phyloP scores from a whole-genome alignment of 2,329 filamentous ascomycete genomes.

The Leptographium radiaticola region DNA sequence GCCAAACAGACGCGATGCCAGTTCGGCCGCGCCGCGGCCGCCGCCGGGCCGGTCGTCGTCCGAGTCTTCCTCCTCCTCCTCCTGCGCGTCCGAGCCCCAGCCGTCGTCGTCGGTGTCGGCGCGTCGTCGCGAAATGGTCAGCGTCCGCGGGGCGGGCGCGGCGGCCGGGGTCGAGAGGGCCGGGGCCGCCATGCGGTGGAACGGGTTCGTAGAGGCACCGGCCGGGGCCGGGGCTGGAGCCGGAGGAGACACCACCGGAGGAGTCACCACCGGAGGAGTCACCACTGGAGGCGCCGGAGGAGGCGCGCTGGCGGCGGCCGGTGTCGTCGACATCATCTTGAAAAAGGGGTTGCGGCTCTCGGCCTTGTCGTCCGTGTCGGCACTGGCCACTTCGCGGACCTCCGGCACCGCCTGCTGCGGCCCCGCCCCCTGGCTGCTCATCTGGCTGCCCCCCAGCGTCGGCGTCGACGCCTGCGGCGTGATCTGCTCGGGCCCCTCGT shows the following conservation, averaged over 20 bases:
- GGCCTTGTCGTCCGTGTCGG: slow-evolving; percentile 33
- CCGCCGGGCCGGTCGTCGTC: slow-evolving; percentile 72
- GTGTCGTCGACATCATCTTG: slow-evolving; percentile 59
- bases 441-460: slow-evolving; percentile 36
- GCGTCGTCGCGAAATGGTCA: slow-evolving; percentile 40
- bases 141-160: slow-evolving; percentile 17
- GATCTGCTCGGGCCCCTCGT: slow-evolving; percentile 60
- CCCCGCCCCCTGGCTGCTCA: slow-evolving; percentile 40
- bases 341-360: slow-evolving; percentile 95
- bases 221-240: slow-evolving; percentile 25
- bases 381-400: slow-evolving; percentile 17
- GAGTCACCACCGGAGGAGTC: neutral
- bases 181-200: slow-evolving; percentile 58
- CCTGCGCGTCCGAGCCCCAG: slow-evolving; percentile 68
- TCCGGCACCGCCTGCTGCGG: slow-evolving; percentile 30
- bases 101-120: slow-evolving; percentile 53
- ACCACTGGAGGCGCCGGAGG: slow-evolving; percentile 24
- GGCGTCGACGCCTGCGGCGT: slow-evolving; percentile 48
- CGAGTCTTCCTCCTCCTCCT: slow-evolving; percentile 49
- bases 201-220: slow-evolving; percentile 80
- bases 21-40: slow-evolving; percentile 74
- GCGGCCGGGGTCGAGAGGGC: slow-evolving; percentile 27
- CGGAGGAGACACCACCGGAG: neutral
- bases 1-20: slow-evolving; percentile 90
- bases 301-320: slow-evolving; percentile 9